Conservation (phyloP, 257 asterid species). For the Solanum chilense region DNA sequence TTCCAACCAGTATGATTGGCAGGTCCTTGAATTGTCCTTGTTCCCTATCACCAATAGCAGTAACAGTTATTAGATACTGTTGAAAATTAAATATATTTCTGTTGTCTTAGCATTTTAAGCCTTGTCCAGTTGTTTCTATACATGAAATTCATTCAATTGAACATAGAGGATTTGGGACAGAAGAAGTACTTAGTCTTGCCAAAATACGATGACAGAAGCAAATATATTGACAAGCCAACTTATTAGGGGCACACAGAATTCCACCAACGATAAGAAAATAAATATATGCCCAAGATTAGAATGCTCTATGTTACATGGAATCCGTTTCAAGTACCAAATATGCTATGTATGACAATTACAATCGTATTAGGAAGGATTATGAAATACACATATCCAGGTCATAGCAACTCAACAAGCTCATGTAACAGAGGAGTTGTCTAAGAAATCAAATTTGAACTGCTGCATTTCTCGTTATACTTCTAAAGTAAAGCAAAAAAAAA, state of each 20-base stretch:
- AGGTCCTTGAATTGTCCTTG: constrained; percentile 72
- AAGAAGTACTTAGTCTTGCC: not conserved
- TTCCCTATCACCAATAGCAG: constrained; percentile 45
- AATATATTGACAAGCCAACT: not conserved
- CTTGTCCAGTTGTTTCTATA: not conserved
- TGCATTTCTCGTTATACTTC: not conserved
- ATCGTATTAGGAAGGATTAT: not conserved
- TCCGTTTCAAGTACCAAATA: not conserved
- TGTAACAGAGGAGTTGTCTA: not conserved
- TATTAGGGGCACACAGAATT: not conserved
- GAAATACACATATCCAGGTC: not conserved
- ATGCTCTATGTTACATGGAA: not conserved
- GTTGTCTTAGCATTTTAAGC: not conserved
- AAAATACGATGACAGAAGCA: not conserved
- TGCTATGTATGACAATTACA: not conserved
- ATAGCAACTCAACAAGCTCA: not conserved
- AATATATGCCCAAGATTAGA: not conserved
- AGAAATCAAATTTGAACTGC: not conserved
- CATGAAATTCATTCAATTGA: not conserved
- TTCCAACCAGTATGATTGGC: constrained; percentile 47
- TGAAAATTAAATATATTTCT: not conserved
- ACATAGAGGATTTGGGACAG: not conserved
- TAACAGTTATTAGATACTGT: not conserved
- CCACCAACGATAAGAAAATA: not conserved
- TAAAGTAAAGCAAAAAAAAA: not conserved